Conservation (phyloP, 257 asterid genomes). For the Paraleonurus japonicus region DNA sequence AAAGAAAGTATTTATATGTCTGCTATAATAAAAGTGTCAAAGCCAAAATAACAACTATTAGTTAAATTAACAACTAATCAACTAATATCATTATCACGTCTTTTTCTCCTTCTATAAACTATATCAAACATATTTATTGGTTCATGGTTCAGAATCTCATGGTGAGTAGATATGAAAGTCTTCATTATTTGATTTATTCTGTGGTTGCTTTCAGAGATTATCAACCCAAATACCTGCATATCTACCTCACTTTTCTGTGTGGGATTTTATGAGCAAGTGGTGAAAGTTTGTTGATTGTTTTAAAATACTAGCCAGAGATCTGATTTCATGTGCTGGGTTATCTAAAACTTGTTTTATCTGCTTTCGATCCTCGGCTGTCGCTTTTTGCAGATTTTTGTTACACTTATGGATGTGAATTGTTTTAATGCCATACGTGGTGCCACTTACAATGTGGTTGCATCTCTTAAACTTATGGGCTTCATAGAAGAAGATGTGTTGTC, state of each 20-base stretch:
- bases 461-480: conserved; percentile 92
- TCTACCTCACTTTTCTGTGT: neutral
- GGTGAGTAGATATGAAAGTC: conserved; percentile 59
- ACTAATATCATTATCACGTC: too few species aligned
- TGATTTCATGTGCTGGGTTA: conserved; percentile 3
- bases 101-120: too few species aligned
- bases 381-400: conserved; percentile 29
- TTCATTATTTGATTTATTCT: neutral
- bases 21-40: too few species aligned
- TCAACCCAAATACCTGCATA: neutral
- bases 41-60: too few species aligned
- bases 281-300: neutral
- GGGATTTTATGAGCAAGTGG: neutral
- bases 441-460: conserved; percentile 95
- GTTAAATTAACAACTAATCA: too few species aligned
- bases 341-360: conserved; percentile 8
- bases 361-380: conserved; percentile 9
- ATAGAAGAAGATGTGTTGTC: conserved; percentile 60
- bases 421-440: conserved; percentile 96
- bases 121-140: too few species aligned
- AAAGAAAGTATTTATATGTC: too few species aligned
- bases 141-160: conserved; percentile 93
- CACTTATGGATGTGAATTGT: conserved; percentile 57
- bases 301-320: neutral
- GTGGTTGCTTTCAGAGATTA: conserved; percentile 11